These are phyloP conservation scores for Nakazawaea laoshanensis DNA, from an alignment of 805 yeast genomes.

Conservation along the genomic window DNA sequence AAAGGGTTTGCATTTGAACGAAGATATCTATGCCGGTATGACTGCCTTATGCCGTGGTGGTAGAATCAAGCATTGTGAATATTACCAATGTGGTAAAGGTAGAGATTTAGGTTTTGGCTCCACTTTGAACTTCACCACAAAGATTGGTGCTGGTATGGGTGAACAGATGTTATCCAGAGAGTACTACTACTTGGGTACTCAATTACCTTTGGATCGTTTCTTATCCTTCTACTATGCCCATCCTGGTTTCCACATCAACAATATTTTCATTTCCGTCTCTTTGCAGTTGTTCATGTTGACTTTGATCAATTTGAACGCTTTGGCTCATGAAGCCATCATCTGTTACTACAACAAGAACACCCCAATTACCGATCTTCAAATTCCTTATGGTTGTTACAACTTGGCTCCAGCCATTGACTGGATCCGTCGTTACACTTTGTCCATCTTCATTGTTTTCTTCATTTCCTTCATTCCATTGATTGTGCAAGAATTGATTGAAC, in stretches of 20 bases:
- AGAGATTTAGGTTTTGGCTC: slow-evolving; percentile 86
- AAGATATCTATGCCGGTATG: slow-evolving; percentile 88
- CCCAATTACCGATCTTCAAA: slow-evolving; percentile 58
- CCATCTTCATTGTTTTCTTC: slow-evolving; percentile 76
- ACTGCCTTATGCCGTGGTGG: slow-evolving; percentile 79
- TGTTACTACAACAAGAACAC: slow-evolving; percentile 58
- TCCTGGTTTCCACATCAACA: slow-evolving; percentile 80
- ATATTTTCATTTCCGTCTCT: slow-evolving; percentile 69
- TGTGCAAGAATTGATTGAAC: slow-evolving; percentile 73
- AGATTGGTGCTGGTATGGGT: slow-evolving; percentile 92
- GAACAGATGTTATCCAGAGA: slow-evolving; percentile 83
- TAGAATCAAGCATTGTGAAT: slow-evolving; percentile 80
- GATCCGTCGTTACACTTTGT: slow-evolving; percentile 73
- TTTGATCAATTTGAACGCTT: slow-evolving; percentile 60
- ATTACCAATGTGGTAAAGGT: slow-evolving; percentile 87
- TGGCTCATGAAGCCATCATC: slow-evolving; percentile 62
- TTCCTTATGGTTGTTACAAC: slow-evolving; percentile 70
- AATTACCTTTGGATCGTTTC: slow-evolving; percentile 72
- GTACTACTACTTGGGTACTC: slow-evolving; percentile 75
- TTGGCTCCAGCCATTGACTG: slow-evolving; percentile 69
- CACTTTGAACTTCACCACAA: slow-evolving; percentile 76
- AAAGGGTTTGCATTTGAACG: slow-evolving; percentile 78
- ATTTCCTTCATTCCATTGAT: slow-evolving; percentile 73
- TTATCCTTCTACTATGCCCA: slow-evolving; percentile 80
- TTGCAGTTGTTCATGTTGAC: slow-evolving; percentile 66